phyloP scores from a whole-genome alignment of 345 rosid genomes.

The Eucalyptus fibrosa region DNA sequence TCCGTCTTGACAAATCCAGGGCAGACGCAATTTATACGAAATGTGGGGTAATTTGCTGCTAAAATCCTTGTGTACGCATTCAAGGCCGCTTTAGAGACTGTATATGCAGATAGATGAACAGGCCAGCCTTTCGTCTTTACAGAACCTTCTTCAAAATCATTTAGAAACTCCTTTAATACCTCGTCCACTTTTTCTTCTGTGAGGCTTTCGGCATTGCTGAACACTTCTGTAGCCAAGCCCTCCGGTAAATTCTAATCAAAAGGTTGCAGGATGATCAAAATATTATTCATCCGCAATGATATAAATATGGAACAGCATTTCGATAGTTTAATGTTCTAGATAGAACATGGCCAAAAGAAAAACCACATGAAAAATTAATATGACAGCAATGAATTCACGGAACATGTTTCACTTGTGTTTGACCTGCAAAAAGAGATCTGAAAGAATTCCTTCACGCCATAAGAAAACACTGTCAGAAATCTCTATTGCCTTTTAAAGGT shows the following conservation, averaged over 20 bases:
- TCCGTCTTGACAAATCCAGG: slow-evolving; percentile 2
- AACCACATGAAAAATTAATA: not conserved
- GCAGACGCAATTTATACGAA: not conserved
- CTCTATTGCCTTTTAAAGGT: not conserved
- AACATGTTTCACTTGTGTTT: not conserved
- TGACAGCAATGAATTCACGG: not conserved
- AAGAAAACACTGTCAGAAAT: not conserved
- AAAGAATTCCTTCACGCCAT: not conserved
- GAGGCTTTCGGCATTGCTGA: slow-evolving; percentile 24
- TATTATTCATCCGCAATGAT: not conserved
- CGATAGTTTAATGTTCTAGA: not conserved
- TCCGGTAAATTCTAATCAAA: slow-evolving; percentile 7
- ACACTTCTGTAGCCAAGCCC: slow-evolving; percentile 22
- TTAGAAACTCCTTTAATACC: slow-evolving; percentile 17
- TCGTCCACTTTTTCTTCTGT: slow-evolving; percentile 28
- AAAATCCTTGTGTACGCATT: slow-evolving; percentile 6
- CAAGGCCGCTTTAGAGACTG: not conserved
- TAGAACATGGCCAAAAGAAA: not conserved
- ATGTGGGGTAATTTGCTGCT: not conserved
- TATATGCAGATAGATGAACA: not conserved
- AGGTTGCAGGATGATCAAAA: not conserved
- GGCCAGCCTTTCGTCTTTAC: slow-evolving; percentile 23
- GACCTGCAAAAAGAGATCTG: not conserved
- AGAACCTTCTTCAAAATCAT: slow-evolving; percentile 20
- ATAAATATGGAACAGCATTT: not conserved